Base-by-base conservation (phyloP, 2,329 filamentous ascomycete genomes). In the Aureobasidium sp. region DNA sequence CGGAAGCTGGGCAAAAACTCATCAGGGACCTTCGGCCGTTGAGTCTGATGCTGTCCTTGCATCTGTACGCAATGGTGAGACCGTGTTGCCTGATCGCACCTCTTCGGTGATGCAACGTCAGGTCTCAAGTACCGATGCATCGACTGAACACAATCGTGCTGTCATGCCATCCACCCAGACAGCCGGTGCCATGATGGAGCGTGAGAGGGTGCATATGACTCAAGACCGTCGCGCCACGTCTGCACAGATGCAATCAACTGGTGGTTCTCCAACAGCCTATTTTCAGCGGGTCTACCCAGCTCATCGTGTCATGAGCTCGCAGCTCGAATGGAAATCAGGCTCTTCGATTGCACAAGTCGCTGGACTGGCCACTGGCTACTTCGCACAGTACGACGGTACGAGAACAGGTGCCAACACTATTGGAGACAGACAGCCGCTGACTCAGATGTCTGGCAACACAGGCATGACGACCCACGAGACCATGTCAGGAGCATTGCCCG, bases 351-450 rank as follows among this genome's bases (percentile, higher is more conserved):
- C 70, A 13, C 69, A 69, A 29, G 68, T 67, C n/a, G 67, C 70
- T 30, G 69, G 68, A n/a, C 48, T 72, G 25, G 67, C 68, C 4
- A 67, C 67, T 30, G 69, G 69, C 14, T 70, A 68, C 63, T 72
- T 72, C 61, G 68, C 68, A 27, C 70, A 72, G 63, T 70, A 68
- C 61, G 70, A 73, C 49, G 71, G 71, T 69, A 68, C 65, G 67
- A 63, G 54, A 63, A 27, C 41, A 50, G 51, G 55, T 60, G 55
- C 41, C 39, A 50, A 49, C 21, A 44, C 58, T 49, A 45, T 32
- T 58, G 39, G 42, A 45, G 53, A 61, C 39, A 60, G 32, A 48
- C 34, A 60, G 61, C 55, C 50, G 45, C 66, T 61, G 47, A 61
- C 65, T 59, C 41, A 25, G 5, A 21, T 58, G 42, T 57, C 51